Evolutionary conservation across 106 monocot species (phyloP), one percentile per base, ranked within the genome.

Genomic region (Phalaenopsis equestris): DNA sequence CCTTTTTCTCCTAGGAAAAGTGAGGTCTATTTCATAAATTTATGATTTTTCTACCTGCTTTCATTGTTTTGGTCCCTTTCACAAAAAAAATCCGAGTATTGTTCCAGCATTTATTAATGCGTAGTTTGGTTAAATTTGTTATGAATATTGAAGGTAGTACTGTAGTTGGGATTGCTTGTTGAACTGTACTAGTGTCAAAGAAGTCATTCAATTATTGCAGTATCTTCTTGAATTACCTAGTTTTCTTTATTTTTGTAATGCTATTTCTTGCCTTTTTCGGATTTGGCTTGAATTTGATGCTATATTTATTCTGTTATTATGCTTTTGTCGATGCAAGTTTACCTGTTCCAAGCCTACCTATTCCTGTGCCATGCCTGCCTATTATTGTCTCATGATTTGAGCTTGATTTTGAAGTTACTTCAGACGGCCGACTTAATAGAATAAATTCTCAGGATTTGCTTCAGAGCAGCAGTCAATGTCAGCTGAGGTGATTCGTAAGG

Each of bases 381-480:
- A 65, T 65, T 65, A 10, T 65, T 6, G 64, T 23, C 2, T 61
- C 14, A 38, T 70, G 37, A 14, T 70, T 68, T 70, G 70, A 36
- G 3, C 14, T 70, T 38, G 38, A 11, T 70, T 70, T 70, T 70
- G 37, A 70, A 39, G 2, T 39, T 38, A 39, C 70, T 70, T 38
- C 15, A 70, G 9, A 70, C n/a, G 39, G 39, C 39, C 38, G 39
- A 70, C 36, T 70, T 70, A 39, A 70, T 70, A 38, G 38, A 37
- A 12, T 70, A 70, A 70, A 70, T 14, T 39, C 39, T 30, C 78
- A 83, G 83, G 83, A 67, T 83, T 83, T 73, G 49, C 83, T 73
- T 78, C 83, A 18, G 83, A 83, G 45, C 83, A 83, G 23, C 55
- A 83, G 24, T 78, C 78, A 39, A 79, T 83, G 78, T 83, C 83